Conservation (phyloP, 352 stramenopile species). For the Blastocystis sp. region DNA sequence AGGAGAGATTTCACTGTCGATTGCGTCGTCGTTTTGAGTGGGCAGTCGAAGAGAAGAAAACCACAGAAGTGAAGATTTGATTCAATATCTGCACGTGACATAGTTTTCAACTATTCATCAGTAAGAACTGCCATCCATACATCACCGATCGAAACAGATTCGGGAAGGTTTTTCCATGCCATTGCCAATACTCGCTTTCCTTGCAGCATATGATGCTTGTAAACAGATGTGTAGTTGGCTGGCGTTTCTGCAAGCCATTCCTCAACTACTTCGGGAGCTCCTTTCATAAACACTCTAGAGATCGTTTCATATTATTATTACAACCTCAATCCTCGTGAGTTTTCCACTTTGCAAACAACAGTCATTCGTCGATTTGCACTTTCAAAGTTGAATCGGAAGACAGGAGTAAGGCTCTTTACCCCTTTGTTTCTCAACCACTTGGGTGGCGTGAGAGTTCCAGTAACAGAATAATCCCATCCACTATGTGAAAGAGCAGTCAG, state of each 20-base stretch:
- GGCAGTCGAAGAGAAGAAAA: constrained; percentile 85
- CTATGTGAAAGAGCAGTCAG: constrained; percentile 89
- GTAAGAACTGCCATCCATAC: neutral
- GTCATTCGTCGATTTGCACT: constrained; percentile 44
- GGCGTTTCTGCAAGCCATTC: constrained; percentile 78
- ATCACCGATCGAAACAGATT: neutral
- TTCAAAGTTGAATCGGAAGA: constrained; percentile 56
- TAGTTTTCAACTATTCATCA: constrained; percentile 65
- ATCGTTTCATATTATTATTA: neutral
- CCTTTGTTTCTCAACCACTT: constrained; percentile 74
- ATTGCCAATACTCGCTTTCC: constrained; percentile 85
- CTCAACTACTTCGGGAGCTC: constrained; percentile 86
- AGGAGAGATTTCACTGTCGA: constrained; percentile 84
- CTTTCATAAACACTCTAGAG: constrained; percentile 87
- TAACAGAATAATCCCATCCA: constrained; percentile 71
- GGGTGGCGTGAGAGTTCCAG: constrained; percentile 50
- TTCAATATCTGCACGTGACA: constrained; percentile 79
- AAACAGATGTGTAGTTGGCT: constrained; percentile 74
- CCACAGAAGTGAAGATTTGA: constrained; percentile 85
- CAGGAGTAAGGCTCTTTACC: constrained; percentile 35
- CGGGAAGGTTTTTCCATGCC: constrained; percentile 81
- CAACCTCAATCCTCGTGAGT: neutral
- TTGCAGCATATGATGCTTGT: constrained; percentile 69
- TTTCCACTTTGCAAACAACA: constrained; percentile 23
- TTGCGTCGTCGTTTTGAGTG: constrained; percentile 86